Percentiles rank a stretch among this genome's conserved stretches.
phyloP scores from a whole-genome alignment of 1,139 yeast genomes.

The Taphrina flavorubra region DNA sequence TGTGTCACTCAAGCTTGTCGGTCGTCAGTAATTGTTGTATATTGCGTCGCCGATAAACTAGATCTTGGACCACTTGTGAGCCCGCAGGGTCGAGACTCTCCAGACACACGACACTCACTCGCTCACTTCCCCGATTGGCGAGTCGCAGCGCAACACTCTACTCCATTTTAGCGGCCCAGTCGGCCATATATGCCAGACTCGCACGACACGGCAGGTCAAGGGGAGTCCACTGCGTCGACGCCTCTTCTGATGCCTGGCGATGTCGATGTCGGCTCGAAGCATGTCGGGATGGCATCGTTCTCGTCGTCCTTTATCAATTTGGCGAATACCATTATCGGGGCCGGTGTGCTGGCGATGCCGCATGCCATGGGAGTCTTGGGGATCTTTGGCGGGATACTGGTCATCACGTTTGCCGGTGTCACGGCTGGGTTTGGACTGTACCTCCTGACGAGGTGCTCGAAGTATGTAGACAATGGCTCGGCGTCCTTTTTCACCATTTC shows the following conservation, averaged over 20 bases:
- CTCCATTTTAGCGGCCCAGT: background rate
- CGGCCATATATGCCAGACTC: conserved; percentile 21
- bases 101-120: background rate
- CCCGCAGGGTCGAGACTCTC: background rate
- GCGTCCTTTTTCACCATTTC: conserved; percentile 89
- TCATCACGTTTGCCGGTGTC: conserved; percentile 73
- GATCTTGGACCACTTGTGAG: too few species aligned
- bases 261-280: conserved; percentile 21
- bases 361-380: conserved; percentile 89
- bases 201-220: conserved; percentile 17
- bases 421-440: conserved; percentile 82
- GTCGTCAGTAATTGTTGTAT: too few species aligned
- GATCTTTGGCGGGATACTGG: conserved; percentile 66
- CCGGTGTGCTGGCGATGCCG: conserved; percentile 93
- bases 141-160: too few species aligned
- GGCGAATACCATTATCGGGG: conserved; percentile 56
- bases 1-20: too few species aligned
- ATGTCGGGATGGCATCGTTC: conserved; percentile 36
- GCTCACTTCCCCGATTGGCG: background rate
- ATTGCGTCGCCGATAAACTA: too few species aligned
- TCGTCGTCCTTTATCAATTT: conserved; percentile 36
- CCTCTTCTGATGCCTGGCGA: conserved; percentile 34
- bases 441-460: conserved; percentile 75
- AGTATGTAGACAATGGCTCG: conserved; percentile 69
- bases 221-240: conserved; percentile 11